Percentiles rank a stretch among this genome's conserved stretches.
Conservation (phyloP, 1,284 basidiomycete species). For the Fomitopsis pinicola region DNA sequence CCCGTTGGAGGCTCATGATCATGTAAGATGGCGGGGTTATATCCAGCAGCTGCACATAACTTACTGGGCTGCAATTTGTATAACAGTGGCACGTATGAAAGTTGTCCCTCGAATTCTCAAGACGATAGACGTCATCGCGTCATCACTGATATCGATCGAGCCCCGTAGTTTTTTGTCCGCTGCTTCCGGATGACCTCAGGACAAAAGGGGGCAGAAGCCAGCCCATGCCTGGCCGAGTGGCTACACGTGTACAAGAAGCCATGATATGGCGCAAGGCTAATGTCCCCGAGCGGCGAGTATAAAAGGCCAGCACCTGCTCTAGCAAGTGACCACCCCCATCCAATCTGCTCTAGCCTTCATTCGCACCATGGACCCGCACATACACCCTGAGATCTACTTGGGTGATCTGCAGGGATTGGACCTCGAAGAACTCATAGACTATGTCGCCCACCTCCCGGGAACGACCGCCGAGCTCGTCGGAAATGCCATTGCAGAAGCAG, state of each 20-base stretch:
- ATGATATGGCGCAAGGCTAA: not conserved
- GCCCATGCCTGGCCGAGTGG: too few relatives aligned
- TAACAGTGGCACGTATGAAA: too few relatives aligned
- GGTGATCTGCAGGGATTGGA: not conserved
- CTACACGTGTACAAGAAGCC: too few relatives aligned
- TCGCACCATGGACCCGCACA: not conserved
- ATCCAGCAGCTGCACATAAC: too few relatives aligned
- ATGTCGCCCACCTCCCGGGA: not conserved
- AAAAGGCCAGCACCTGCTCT: too few relatives aligned
- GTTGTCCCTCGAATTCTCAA: not conserved
- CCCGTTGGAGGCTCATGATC: too few relatives aligned
- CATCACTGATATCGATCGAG: not conserved
- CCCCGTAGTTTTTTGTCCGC: not conserved
- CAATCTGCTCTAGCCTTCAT: not conserved
- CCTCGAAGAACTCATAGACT: not conserved
- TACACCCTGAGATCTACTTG: not conserved
- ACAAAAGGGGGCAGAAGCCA: not conserved
- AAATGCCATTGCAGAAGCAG: not conserved
- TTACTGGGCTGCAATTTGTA: too few relatives aligned
- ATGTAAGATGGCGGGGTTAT: too few relatives aligned
- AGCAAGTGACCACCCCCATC: not conserved
- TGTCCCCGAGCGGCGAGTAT: too few relatives aligned
- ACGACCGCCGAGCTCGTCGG: not conserved
- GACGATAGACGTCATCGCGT: too few relatives aligned
- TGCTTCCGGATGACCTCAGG: not conserved